Percentiles rank a stretch among this genome's conserved stretches.
phyloP scores from a whole-genome alignment of 352 stramenopile genomes.

The Phytopythium chamaehyphon region DNA sequence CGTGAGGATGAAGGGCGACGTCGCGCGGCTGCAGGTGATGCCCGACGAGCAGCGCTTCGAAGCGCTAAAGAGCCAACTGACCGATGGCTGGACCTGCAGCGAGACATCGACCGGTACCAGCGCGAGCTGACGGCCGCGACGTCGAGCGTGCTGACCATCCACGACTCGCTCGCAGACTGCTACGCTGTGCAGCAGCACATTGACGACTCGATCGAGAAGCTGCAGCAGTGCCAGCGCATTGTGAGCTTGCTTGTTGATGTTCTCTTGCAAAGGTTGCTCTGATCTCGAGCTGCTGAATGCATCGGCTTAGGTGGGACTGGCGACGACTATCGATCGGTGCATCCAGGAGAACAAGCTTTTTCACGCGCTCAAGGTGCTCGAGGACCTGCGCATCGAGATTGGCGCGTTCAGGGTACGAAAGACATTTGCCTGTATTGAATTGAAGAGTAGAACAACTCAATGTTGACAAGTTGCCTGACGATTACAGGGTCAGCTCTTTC shows the following conservation, averaged over 20 bases:
- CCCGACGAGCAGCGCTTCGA: no score
- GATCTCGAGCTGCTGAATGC: not conserved
- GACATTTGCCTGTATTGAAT: not conserved
- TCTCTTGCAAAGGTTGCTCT: not conserved
- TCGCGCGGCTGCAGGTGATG: slow-evolving; percentile 65
- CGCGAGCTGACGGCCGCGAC: slow-evolving; percentile 46
- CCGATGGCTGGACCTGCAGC: slow-evolving; percentile 13
- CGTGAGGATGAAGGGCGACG: slow-evolving; percentile 74
- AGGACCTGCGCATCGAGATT: slow-evolving; percentile 69
- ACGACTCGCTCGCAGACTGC: slow-evolving; percentile 57
- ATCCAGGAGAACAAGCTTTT: slow-evolving; percentile 72
- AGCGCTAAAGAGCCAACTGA: no score
- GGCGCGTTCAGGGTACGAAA: slow-evolving; percentile 46
- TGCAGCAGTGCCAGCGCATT: slow-evolving; percentile 79
- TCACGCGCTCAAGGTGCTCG: slow-evolving; percentile 71
- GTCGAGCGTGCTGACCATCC: slow-evolving; percentile 38
- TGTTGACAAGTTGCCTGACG: not conserved
- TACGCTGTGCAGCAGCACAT: slow-evolving; percentile 63
- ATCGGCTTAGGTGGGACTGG: slow-evolving; percentile 44
- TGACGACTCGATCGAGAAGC: slow-evolving; percentile 74
- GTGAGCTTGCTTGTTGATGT: slow-evolving; percentile 16
- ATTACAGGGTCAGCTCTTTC: slow-evolving; percentile 66
- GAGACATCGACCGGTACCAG: slow-evolving; percentile 67
- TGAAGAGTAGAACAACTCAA: not conserved
- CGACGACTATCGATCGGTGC: slow-evolving; percentile 56